Evolutionary conservation across 148 eudicot genomes (phyloP), one percentile per base, ranked within the genome.

Genomic region (Hydrangea macrophylla): DNA sequence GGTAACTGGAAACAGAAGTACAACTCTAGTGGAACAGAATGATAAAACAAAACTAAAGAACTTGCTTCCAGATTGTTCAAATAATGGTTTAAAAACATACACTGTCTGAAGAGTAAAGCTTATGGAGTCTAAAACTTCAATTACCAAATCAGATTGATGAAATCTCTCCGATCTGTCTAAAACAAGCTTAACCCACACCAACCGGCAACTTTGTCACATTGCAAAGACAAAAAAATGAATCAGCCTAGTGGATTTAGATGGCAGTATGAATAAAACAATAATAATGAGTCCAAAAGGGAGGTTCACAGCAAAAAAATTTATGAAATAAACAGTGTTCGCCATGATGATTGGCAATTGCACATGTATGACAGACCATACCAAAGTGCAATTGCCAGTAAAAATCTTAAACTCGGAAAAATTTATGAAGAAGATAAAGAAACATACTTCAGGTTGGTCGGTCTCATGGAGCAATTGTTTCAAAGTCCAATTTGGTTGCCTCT

Each of bases 401-500:
- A 25, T 24, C 17, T 60, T 2, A 23, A 36, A 23, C 48, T 61
- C n/a, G n/a, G 2, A 28, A 61, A 9, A 12, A 23, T 17, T 4
- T 8, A 63, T 40, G 8, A 23, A 63, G 35, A 13, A 17, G 39
- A 64, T 62, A 56, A 66, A 44, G 60, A 17, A 62, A 51, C 74
- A 61, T 66, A 91, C 97, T 83, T 92, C 97, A 36, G 97, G n/a
- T n/a, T n/a, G n/a, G n/a, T n/a, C n/a, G n/a, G n/a, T n/a, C n/a
- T n/a, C n/a, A 22, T 75, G 81, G 31, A 92, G 60, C 40, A 92
- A 82, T 64, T 88, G 95, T 81, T 84, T 92, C 50, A 88, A 76
- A 24, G 97, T 92, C 97, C 97, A 92, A 77, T 92, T 79, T 69
- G 97, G 71, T 63, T 88, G 95, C 36, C 79, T 81, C 76, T 92